Evolutionary conservation across 139 green algal species (phyloP), one percentile per base, ranked within the genome.

Genomic region (Coccomyxa sp.): DNA sequence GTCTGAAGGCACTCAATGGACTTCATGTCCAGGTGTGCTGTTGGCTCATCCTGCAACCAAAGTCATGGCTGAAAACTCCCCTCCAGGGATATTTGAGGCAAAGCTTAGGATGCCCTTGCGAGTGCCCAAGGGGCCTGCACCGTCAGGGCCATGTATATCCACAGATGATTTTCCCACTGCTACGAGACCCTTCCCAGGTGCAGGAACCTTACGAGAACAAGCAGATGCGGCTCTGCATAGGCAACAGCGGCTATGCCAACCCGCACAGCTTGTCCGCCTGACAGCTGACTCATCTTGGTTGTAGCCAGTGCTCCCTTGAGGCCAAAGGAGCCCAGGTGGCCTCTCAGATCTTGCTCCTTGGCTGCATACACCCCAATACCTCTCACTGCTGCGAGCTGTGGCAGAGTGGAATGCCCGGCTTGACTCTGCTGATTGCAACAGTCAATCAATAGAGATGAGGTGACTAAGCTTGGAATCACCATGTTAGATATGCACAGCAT

Each of bases 281-380:
- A 91, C 34, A 94, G 85, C 7, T 73, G 82, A 12, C 82, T 76
- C 24, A 94, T 87, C 10, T 84, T 84, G 44, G 89, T 81, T 5
- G 82, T 80, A 14, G 87, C 88, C 0, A 90, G 78, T 6, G 82
- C 50, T 8, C 89, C 89, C n/a, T 54, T 79, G 6, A 94, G n/a
- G 37, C 90, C 90, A 69, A 92, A 93, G 27, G 58, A 55, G 1
- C 89, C 90, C 18, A 93, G 82, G 38, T 91, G 85, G 29, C 81
- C 75, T 22, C 89, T 73, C 7, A 73, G 71, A 12, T 83, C 73
- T 55, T 88, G 80, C 33, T 85, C 80, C 22, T 76, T 71, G 18
- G 27, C 50, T 64, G 50, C 50, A 64, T 31, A 18, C 22, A 6
- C 4, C 3, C 22, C 27, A 27, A 10, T 14, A 58, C 14, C 12